These are phyloP conservation scores for Pseudogymnoascus verrucosus DNA, from an alignment of 2,329 filamentous ascomycete species.

Conservation along the genomic window DNA sequence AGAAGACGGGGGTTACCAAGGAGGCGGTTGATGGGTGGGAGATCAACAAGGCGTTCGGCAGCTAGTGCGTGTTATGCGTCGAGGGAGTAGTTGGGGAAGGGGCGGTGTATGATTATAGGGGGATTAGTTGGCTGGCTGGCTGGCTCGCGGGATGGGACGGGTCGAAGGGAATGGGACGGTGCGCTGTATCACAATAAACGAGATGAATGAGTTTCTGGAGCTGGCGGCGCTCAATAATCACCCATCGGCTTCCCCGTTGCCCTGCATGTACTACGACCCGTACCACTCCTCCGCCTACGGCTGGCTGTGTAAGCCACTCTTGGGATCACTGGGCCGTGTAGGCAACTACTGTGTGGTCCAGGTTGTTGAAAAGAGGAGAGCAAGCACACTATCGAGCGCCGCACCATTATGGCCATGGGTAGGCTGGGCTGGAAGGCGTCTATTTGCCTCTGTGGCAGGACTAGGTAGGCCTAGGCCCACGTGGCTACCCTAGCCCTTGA, in stretches of 20 bases:
- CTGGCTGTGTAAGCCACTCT: not conserved
- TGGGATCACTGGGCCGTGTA: not conserved
- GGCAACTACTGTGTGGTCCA: not conserved
- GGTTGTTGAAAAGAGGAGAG: not conserved
- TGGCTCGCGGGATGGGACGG: not conserved
- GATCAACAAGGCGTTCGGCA: conserved; percentile 98
- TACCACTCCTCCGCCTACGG: not conserved
- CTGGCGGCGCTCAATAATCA: not conserved
- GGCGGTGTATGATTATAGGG: too few relatives aligned
- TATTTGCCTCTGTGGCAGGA: not conserved
- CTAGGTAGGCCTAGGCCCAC: not conserved
- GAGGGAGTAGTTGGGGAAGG: not conserved
- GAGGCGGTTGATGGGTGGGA: conserved; percentile 95
- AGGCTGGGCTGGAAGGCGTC: not conserved
- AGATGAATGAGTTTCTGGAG: not conserved
- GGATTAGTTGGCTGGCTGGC: not conserved
- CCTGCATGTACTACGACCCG: not conserved
- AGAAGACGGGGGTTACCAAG: conserved; percentile 76
- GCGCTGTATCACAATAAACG: not conserved
- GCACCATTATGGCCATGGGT: not conserved
- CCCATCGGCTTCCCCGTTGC: not conserved
- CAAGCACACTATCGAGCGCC: not conserved
- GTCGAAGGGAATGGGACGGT: not conserved
- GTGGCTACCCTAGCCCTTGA: not conserved
- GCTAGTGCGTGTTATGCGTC: conserved; percentile 80